Conservation (phyloP, 495 filamentous ascomycete species). For the Amniculicola lignicola region DNA sequence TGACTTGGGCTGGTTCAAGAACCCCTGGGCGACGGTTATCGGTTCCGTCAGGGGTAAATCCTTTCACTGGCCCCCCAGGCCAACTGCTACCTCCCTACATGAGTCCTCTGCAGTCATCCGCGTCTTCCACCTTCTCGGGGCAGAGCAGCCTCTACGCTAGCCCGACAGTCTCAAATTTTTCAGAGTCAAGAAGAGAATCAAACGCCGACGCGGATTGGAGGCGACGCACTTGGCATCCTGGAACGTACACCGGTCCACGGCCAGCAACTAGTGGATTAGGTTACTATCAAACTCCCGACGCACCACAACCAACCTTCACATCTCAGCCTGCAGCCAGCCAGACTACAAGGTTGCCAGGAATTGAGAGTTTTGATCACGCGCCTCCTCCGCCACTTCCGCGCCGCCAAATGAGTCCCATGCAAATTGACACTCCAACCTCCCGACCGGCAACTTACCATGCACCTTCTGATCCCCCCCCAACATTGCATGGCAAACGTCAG, state of each 20-base stretch:
- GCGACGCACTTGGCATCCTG: constrained; percentile 86
- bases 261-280: constrained; percentile 59
- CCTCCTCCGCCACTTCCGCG: constrained; percentile 61
- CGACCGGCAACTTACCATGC: constrained; percentile 34
- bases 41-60: constrained; percentile 71
- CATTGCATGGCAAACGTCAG: constrained; percentile 34
- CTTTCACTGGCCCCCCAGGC: constrained; percentile 67
- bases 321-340: constrained; percentile 52
- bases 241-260: constrained; percentile 58
- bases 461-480: constrained; percentile 1
- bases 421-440: constrained; percentile 36
- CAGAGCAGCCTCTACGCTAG: constrained; percentile 62
- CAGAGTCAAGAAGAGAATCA: constrained; percentile 63
- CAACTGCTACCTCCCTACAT: constrained; percentile 53
- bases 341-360: constrained; percentile 71
- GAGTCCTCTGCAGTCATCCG: constrained; percentile 54
- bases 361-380: constrained; percentile 82
- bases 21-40: constrained; percentile 74
- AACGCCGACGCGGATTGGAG: constrained; percentile 72
- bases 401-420: constrained; percentile 44
- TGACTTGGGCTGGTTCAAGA: constrained; percentile 63
- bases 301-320: constrained; percentile 52
- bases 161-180: constrained; percentile 66
- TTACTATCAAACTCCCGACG: constrained; percentile 60
- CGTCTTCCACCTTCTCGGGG: constrained; percentile 54